Percentiles rank a stretch among this genome's conserved stretches.
phyloP scores from a whole-genome alignment of 1,284 basidiomycete species.

The Kwoniella shivajii region DNA sequence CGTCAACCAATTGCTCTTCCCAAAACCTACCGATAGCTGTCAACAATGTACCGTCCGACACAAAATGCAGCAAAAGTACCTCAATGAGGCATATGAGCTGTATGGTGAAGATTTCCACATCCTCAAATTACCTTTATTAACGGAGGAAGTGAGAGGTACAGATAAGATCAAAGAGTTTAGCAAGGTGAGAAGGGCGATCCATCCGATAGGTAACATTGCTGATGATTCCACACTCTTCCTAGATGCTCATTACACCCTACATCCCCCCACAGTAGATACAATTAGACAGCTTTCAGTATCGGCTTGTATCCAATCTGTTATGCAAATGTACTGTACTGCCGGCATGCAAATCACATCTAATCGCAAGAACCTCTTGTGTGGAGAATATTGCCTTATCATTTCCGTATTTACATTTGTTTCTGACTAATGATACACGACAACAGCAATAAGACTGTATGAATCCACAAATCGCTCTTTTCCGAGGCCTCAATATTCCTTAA shows the following conservation, averaged over 20 bases:
- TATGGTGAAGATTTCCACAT: conserved; percentile 98
- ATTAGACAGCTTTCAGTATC: no score
- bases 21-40: conserved; percentile 87
- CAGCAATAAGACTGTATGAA: no score
- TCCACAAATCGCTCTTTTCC: no score
- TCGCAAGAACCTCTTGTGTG: no score
- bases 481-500: no score
- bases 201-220: neutral
- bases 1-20: conserved; percentile 95
- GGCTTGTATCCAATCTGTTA: no score
- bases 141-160: conserved; percentile 94
- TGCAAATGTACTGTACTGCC: no score
- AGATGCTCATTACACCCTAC: conserved; percentile 23
- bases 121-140: conserved; percentile 85
- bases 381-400: no score
- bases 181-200: conserved; percentile 52
- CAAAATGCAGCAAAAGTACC: conserved; percentile 98
- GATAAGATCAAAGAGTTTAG: conserved; percentile 90
- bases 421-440: no score
- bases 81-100: conserved; percentile 88
- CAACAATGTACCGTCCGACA: conserved; percentile 92
- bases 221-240: neutral
- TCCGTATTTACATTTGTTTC: no score
- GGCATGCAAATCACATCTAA: no score
- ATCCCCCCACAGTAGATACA: conserved; percentile 18